Conservation (phyloP, 768 basidiomycete species). For the Amylocystis lapponica region DNA sequence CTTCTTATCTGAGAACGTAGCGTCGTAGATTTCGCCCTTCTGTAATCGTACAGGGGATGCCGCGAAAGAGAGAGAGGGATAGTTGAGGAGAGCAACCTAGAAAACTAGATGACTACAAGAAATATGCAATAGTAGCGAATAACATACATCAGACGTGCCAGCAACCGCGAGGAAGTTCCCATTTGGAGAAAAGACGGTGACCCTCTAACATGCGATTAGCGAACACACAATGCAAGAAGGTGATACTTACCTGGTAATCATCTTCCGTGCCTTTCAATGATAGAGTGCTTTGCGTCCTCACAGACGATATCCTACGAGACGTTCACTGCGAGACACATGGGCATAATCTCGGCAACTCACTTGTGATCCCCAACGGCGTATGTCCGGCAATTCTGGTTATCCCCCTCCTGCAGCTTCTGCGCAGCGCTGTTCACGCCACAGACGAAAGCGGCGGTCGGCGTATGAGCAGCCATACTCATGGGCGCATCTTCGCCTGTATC, state of each 20-base stretch:
- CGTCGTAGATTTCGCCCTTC: conserved; percentile 83
- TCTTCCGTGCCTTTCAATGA: conserved; percentile 57
- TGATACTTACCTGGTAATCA: conserved; percentile 64
- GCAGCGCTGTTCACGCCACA: conserved; percentile 85
- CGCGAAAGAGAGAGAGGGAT: conserved; percentile 29
- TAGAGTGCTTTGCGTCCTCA: conserved; percentile 58
- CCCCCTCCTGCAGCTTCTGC: conserved; percentile 53
- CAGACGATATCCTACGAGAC: conserved; percentile 42
- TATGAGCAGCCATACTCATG: conserved; percentile 85
- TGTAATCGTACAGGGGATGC: conserved; percentile 45
- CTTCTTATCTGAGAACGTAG: conserved; percentile 62
- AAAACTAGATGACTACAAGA: not conserved
- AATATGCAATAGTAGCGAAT: not conserved
- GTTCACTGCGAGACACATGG: not conserved
- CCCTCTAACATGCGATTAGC: conserved; percentile 54
- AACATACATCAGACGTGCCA: conserved; percentile 60
- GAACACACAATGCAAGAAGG: not conserved
- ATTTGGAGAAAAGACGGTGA: conserved; percentile 75
- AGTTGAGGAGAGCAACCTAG: conserved; percentile 20
- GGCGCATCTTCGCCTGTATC: conserved; percentile 85
- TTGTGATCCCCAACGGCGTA: conserved; percentile 54
- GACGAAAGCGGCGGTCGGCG: conserved; percentile 50
- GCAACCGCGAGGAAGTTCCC: conserved; percentile 61
- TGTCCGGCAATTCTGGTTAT: conserved; percentile 83
- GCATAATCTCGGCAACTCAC: conserved; percentile 34